These are phyloP conservation scores for Dactylonectria estremocensis DNA, from an alignment of 2,329 filamentous ascomycete genomes.

Conservation along the genomic window DNA sequence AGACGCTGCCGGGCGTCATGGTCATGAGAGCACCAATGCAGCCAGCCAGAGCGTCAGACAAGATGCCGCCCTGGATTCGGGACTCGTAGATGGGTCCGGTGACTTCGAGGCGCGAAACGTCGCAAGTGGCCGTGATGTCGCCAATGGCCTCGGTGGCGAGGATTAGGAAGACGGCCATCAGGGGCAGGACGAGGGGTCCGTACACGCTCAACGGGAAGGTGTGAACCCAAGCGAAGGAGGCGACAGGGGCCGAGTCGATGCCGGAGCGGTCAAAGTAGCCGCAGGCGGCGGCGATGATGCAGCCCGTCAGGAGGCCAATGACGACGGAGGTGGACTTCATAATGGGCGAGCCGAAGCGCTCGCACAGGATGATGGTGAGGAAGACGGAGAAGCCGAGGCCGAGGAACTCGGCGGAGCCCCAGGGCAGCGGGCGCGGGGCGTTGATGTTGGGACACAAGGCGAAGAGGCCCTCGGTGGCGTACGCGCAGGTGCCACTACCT, in stretches of 20 bases:
- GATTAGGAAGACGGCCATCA: conserved; percentile 80
- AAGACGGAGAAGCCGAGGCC: conserved; percentile 87
- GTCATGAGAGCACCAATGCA: conserved; percentile 83
- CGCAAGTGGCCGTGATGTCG: conserved; percentile 85
- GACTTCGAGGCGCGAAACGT: conserved; percentile 83
- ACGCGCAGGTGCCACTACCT: conserved; percentile 73
- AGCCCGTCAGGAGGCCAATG: conserved; percentile 80
- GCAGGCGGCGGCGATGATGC: conserved; percentile 82
- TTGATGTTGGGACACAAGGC: conserved; percentile 75
- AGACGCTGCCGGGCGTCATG: conserved; percentile 84
- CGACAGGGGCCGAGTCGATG: conserved; percentile 80
- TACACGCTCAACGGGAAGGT: conserved; percentile 83
- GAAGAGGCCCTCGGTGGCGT: conserved; percentile 69
- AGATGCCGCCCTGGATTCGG: conserved; percentile 83
- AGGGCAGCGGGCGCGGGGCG: conserved; percentile 80
- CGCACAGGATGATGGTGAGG: conserved; percentile 83
- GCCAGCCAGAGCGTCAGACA: conserved; percentile 84
- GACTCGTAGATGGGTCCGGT: conserved; percentile 81
- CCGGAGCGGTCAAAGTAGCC: conserved; percentile 84
- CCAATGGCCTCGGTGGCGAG: conserved; percentile 85
- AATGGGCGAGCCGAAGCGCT: conserved; percentile 85
- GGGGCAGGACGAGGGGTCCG: conserved; percentile 79
- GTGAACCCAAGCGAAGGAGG: conserved; percentile 84
- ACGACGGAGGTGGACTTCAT: conserved; percentile 88
- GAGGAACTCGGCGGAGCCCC: conserved; percentile 85